Evolutionary conservation across 2,329 filamentous ascomycete species (phyloP).

Genomic region (Penicillium sp.): DNA sequence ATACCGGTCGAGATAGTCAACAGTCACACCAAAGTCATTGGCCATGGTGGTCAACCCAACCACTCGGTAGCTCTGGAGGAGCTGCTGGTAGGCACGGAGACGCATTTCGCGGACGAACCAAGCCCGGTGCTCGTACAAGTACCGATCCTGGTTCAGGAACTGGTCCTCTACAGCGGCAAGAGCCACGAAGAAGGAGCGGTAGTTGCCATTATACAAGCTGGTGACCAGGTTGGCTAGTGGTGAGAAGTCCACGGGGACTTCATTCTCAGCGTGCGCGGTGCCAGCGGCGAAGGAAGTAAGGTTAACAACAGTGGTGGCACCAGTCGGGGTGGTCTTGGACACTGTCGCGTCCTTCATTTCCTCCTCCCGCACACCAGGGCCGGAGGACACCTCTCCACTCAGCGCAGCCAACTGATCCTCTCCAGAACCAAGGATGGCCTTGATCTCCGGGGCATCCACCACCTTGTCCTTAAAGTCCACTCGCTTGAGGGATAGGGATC

Average conservation of each 20-base stretch:
- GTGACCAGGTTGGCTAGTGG: conserved; percentile 83
- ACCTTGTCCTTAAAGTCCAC: conserved; percentile 99
- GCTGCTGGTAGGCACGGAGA: conserved; percentile 90
- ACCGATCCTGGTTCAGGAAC: conserved; percentile 91
- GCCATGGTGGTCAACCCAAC: conserved; percentile 98
- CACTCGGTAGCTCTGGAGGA: conserved; percentile 94
- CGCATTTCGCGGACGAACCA: conserved; percentile 99
- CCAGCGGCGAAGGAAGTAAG: conserved; percentile 75
- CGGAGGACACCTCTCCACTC: conserved; percentile 74
- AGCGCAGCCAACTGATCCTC: conserved; percentile 85
- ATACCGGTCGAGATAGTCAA: conserved; percentile 93
- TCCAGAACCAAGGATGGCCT: conserved; percentile 86
- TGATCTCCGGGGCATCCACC: conserved; percentile 96
- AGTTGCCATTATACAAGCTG: conserved; percentile 90
- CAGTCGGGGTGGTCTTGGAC: conserved; percentile 50
- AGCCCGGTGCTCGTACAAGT: conserved; percentile 89
- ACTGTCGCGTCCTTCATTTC: conserved; percentile 66
- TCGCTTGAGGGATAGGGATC: conserved; percentile 89
- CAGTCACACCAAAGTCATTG: conserved; percentile 90
- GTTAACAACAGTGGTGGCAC: conserved; percentile 75
- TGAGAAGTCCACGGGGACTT: conserved; percentile 83
- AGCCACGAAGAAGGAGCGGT: conserved; percentile 88
- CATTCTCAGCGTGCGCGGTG: conserved; percentile 70
- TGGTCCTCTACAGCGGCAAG: conserved; percentile 87
- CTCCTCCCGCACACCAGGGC: conserved; percentile 72